phyloP scores from a whole-genome alignment of 2,329 filamentous ascomycete species.

The Tolypocladium nubicola region DNA sequence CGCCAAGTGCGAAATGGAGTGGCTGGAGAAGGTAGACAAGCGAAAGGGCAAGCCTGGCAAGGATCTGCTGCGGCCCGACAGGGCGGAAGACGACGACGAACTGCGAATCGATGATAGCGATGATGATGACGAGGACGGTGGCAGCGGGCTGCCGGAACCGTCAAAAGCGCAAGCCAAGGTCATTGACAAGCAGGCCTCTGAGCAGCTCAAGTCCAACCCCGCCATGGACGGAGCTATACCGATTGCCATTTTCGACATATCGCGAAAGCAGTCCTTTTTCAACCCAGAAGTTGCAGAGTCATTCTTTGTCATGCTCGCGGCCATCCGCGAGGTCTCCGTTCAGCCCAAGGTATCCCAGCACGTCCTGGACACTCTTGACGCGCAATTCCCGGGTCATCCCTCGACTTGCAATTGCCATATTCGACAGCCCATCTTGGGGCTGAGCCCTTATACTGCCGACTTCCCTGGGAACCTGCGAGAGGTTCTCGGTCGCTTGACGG shows the following conservation, averaged over 20 bases:
- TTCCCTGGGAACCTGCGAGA: slow-evolving; percentile 64
- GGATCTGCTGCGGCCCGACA: slow-evolving; percentile 33
- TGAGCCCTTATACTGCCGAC: slow-evolving; percentile 51
- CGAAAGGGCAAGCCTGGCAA: slow-evolving; percentile 46
- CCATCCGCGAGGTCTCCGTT: slow-evolving; percentile 57
- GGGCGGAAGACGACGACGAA: slow-evolving; percentile 37
- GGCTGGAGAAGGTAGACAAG: slow-evolving; percentile 70
- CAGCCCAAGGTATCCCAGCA: slow-evolving; percentile 60
- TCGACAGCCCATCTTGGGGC: slow-evolving; percentile 56
- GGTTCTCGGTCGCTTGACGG: slow-evolving; percentile 52
- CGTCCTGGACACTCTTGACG: slow-evolving; percentile 55
- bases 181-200: slow-evolving; percentile 32
- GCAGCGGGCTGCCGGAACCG: slow-evolving; percentile 33
- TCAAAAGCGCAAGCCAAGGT: slow-evolving; percentile 29
- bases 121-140: slow-evolving; percentile 34
- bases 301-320: slow-evolving; percentile 72
- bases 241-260: slow-evolving; percentile 80
- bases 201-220: slow-evolving; percentile 60
- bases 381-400: slow-evolving; percentile 47
- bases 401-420: slow-evolving; percentile 62
- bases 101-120: slow-evolving; percentile 32
- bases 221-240: slow-evolving; percentile 90
- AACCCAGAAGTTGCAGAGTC: slow-evolving; percentile 53
- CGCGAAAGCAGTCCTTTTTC: slow-evolving; percentile 67
- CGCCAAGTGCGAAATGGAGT: slow-evolving; percentile 83